Conservation (phyloP, 352 stramenopile genomes). For the Thraustochytrium striatum region DNA sequence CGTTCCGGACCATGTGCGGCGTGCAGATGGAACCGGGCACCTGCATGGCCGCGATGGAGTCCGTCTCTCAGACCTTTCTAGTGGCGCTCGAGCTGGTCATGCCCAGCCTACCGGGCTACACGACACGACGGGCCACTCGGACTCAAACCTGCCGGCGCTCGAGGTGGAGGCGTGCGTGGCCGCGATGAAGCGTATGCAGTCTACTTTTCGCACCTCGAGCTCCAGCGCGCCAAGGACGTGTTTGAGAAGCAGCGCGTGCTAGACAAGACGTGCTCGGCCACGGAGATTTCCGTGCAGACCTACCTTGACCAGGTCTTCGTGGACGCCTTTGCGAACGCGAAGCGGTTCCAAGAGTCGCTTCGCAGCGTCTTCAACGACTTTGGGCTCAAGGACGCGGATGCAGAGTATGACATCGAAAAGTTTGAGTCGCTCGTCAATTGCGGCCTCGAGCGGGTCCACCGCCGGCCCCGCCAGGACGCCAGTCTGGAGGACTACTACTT, state of each 20-base stretch:
- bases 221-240: background rate
- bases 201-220: background rate
- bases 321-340: background rate
- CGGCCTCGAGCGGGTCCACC: background rate
- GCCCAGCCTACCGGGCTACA: background rate
- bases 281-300: background rate
- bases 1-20: background rate
- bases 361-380: background rate
- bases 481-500: background rate
- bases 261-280: background rate
- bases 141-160: background rate
- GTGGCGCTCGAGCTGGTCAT: background rate
- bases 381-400: background rate
- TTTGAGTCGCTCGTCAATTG: background rate
- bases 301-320: background rate
- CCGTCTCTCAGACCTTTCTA: background rate
- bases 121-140: background rate
- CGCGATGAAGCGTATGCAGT: background rate
- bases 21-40: background rate
- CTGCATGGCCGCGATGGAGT: background rate
- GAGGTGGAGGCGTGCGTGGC: background rate
- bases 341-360: background rate
- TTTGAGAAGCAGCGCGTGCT: background rate
- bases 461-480: background rate
- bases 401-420: background rate